Evolutionary conservation across 2,329 filamentous ascomycete species (phyloP), one percentile per base, ranked within the genome.

Genomic region (Exophiala phaeomuriformis): DNA sequence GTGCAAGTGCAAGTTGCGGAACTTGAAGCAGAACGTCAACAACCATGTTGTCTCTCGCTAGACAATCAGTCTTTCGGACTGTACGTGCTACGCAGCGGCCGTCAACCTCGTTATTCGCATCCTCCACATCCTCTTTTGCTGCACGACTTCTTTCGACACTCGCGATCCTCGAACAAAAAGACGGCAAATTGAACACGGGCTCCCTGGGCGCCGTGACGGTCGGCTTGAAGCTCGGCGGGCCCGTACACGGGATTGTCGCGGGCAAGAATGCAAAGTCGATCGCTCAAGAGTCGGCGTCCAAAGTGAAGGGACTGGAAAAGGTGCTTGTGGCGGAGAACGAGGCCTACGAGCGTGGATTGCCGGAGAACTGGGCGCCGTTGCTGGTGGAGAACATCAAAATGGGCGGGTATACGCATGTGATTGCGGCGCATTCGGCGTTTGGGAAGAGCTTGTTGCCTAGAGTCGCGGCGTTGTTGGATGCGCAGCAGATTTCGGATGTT

Each of bases 371-470:
- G 67, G 93, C 91, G n/a, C 87, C 90, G 52, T 77, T 98, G 44
- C 77, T 98, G 39, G 86, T 90, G 48, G 91, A 97, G 71, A 98
- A 97, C 72, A 91, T 97, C 72, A 95, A 95, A 75, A 93, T 93
- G 69, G 90, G 88, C 56, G 88, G 85, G 56, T 97, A 90, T 71
- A 95, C 90, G 57, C 93, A 98, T 68, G 81, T 98, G 60, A 79
- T 98, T 65, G 87, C 86, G 37, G 85, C 87, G 51, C 90, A 97
- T 75, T 93, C 90, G 28, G 90, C 93, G 1, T 98, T 98, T 72
- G 93, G 93, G 66, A 98, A 98, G 81, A 94, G 86, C 71, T 71
- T 98, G 43, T 77, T 98, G 72, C 93, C 93, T 37, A 84, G 93
- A 58, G 87, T 96, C 10, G 89, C 93, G 19, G 93, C 93, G 19